Base-by-base conservation (phyloP, 257 asterid genomes). In the Datura wrightii region DNA sequence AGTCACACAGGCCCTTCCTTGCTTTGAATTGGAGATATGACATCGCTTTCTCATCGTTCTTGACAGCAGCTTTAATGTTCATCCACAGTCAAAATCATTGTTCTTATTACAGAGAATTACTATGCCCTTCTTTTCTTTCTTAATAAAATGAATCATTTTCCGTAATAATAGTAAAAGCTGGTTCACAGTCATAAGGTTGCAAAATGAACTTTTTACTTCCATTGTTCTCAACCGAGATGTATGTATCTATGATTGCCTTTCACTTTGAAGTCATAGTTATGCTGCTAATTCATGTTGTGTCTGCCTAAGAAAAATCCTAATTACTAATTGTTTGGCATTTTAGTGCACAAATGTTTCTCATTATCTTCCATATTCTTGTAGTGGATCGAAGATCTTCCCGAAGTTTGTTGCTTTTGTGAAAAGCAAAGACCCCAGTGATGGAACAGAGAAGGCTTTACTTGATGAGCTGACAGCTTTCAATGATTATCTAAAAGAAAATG, bases 341-440 rank as follows among this genome's bases (percentile, higher is more conserved):
- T 82, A 31, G n/a, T 31, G 39, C 15, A 6, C 44, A 41, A 44
- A 11, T 34, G 62, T 37, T 53, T 83, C 48, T 81, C 70, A 66
- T 31, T 58, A 82, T 82, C 72, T 37, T 39, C 18, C 82, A 18
- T 81, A n/a, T 46, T 83, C n/a, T 88, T 90, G 90, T 85, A 96
- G 99, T 71, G 99, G 98, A 50, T 93, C 95, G 24, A 93, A 94
- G 92, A 94, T 96, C 88, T 96, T 96, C 90, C 89, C 98, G 18
- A 84, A 94, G 62, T 96, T 94, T 89, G 85, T 94, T 90, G 98
- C 92, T n/a, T 93, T 96, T 70, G 94, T 96, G 83, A 96, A 91
- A 89, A 96, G 99, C 97, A 94, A 96, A 87, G 97, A 94, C 85
- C 39, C 97, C 39, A 89, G 71, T 84, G 99, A 95, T 88, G 97